Base-by-base conservation (phyloP, 192 early-diverging fungal species). In the Coemansia sp. region DNA sequence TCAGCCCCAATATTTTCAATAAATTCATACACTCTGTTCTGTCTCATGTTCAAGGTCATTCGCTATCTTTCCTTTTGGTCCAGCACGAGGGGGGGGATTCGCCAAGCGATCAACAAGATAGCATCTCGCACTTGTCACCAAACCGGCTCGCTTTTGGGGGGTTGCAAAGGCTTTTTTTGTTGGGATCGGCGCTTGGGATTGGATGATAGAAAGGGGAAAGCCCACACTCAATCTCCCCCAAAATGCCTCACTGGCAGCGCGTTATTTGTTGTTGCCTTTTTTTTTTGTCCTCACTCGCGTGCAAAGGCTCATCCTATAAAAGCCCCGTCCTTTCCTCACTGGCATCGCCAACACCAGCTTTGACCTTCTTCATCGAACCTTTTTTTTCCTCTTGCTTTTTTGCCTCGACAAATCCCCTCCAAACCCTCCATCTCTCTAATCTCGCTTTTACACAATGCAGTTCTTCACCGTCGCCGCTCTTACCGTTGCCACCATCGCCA, bases 121-220 rank as follows among this genome's bases (percentile, higher is more conserved):
- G 33, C 9, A n/a, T n/a, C 14, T 33, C 33, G 69, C 65, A 7
- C 69, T 77, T 10, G 60, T 83, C 40, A 73, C 81, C 32, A n/a
- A n/a, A 80, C 77, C 14, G 81, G 81, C 38, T 77, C 72, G 16
- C 69, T 65, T 22, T 56, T 66, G 18, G 69, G 78, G n/a, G 22
- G 77, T 77, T 18, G 78, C 78, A 11, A 64, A 65, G 33, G 21
- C 45, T 47, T 47, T 22, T 23, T 6, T 21, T 23, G 9, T 21
- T 23, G 9, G 46, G 46, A 48, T 48, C 46, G 45, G 23, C 45
- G 12, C 24, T 4, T 23, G 21, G 22, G 46, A 48, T 48, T 48
- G 46, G 46, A 16, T 25, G 22, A 46, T 8, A 45, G 43, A 14
- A 18, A 45, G 5, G 7, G 44, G n/a, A 46, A 18, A 38, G 35